phyloP scores from a whole-genome alignment of 257 asterid species.

The Capsicum chinense region DNA sequence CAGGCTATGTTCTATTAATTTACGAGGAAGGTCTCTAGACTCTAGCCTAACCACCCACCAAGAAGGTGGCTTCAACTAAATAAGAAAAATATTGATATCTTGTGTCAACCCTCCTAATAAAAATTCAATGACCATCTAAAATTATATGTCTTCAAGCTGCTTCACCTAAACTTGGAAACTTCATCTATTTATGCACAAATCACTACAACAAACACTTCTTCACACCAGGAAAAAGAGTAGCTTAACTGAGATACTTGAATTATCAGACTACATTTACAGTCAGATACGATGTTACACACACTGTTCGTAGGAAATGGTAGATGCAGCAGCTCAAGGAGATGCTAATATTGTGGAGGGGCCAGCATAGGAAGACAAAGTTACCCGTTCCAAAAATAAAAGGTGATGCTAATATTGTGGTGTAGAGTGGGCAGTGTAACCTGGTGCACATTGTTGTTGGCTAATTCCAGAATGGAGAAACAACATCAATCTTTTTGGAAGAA shows the following conservation, averaged over 20 bases:
- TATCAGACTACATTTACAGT: not conserved
- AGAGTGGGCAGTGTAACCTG: not conserved
- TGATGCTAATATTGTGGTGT: not conserved
- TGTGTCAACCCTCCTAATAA: not conserved
- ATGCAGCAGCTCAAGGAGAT: not conserved
- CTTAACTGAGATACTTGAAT: not conserved
- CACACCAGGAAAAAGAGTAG: conserved; percentile 19
- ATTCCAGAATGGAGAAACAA: not conserved
- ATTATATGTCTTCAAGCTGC: not conserved
- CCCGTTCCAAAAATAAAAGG: not conserved
- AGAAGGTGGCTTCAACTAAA: not conserved
- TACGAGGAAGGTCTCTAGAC: not conserved
- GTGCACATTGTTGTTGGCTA: not conserved
- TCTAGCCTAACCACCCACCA: not conserved
- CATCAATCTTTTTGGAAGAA: not conserved
- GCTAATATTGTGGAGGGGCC: not conserved
- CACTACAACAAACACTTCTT: not conserved
- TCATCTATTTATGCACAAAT: not conserved
- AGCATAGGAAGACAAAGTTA: no score
- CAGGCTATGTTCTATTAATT: not conserved
- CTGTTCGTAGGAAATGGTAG: not conserved
- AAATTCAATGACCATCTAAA: conserved; percentile 14
- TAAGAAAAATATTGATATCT: not conserved
- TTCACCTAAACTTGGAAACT: not conserved
- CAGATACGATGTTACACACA: not conserved